Base-by-base conservation (phyloP, 192 early-diverging fungal genomes). In the Coemansia sp. region DNA sequence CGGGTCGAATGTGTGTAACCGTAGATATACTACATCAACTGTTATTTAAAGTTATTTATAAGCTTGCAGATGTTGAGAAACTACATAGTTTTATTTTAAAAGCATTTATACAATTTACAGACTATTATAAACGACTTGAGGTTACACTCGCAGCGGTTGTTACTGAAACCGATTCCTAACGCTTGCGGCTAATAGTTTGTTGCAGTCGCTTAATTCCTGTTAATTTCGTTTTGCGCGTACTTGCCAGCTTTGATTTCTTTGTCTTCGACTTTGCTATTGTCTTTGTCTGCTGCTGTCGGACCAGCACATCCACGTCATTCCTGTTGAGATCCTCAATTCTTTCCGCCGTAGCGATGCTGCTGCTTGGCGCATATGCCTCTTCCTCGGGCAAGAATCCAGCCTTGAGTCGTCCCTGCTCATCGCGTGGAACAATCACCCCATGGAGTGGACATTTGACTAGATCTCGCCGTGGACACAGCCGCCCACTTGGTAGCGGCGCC, bases 361-460 rank as follows among this genome's bases (percentile, higher is more conserved):
- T 60, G 42, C n/a, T 40, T 9, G 28, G 1, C 9, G 15, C 26
- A 1, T 46, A 37, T 44, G 55, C 9, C 38, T 9, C 47, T 40
- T 40, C 48, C 17, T 37, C 50, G 0, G 23, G 53, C 17, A 55
- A 57, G 2, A 38, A 47, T 19, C 34, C 65, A 2, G 47, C 57
- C 26, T 62, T 48, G 21, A 65, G 59, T 0, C 50, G 60, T 4
- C 73, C 74, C n/a, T 56, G 48, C 52, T 88, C 84, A 54, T 90
- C 85, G 2, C 89, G 83, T 1, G 86, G 83, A 19, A 88, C 66
- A 15, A 87, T 74, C 12, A 46, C 60, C 0, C 89, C 89, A 64
- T 90, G 89, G 42, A 85, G 86, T 7, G 89, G 89, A 59, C 89
- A 90, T 21, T 82, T 84, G 2, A 86, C 77, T 36, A 90, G 64